Conservation (phyloP, 2,329 filamentous ascomycete genomes). For the Penicillium aurantiogriseum region DNA sequence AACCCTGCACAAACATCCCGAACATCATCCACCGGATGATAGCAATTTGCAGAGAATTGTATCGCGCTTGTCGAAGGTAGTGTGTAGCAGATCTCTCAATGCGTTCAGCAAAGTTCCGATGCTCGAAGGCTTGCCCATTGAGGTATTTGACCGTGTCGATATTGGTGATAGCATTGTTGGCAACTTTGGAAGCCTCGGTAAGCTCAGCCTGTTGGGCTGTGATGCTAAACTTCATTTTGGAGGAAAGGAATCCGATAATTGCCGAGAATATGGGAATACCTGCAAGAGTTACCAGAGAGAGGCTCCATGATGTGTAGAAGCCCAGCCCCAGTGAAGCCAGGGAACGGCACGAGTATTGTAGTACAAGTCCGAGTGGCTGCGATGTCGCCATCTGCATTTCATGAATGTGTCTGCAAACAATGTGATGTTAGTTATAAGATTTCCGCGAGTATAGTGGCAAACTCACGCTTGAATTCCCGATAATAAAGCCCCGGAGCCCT, state of each 20-base stretch:
- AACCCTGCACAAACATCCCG: conserved; percentile 79
- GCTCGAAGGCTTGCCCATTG: conserved; percentile 71
- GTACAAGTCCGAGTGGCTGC: conserved; percentile 70
- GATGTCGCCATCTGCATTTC: conserved; percentile 80
- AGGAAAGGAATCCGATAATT: conserved; percentile 60
- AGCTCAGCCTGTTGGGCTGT: conserved; percentile 66
- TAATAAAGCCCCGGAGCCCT: conserved; percentile 71
- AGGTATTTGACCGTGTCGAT: conserved; percentile 87
- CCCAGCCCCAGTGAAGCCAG: conserved; percentile 68
- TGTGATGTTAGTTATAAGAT: neutral
- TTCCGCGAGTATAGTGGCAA: neutral
- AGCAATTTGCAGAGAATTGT: conserved; percentile 70
- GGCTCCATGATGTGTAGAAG: conserved; percentile 76
- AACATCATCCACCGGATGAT: conserved; percentile 72
- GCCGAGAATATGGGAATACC: conserved; percentile 67
- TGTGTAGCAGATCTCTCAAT: conserved; percentile 59
- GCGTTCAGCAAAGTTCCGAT: conserved; percentile 60
- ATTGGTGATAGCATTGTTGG: conserved; percentile 65
- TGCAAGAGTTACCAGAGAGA: conserved; percentile 75
- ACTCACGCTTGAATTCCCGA: conserved; percentile 71
- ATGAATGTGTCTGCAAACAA: conserved; percentile 64
- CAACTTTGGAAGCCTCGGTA: conserved; percentile 67
- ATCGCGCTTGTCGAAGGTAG: conserved; percentile 67
- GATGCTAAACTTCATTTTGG: conserved; percentile 64
- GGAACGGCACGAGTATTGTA: conserved; percentile 64